Base-by-base conservation (phyloP, 2,329 filamentous ascomycete genomes). In the Aspergillus candidus region DNA sequence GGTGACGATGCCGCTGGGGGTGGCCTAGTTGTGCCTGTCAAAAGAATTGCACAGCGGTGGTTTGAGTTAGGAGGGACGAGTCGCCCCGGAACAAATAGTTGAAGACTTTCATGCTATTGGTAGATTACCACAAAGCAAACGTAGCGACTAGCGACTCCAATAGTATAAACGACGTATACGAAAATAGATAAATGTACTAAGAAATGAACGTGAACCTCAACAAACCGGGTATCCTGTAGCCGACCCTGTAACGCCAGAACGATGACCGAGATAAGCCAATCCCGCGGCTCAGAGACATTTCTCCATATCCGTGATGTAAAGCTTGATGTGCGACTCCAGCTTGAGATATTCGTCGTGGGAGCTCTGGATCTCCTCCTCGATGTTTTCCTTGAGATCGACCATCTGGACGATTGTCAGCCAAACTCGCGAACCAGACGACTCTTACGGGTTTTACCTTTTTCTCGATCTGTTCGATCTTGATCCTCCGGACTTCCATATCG, bases 231-330 rank as follows among this genome's bases (percentile, higher is more conserved):
- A 69, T 70, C 66, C 62, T 62, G 60, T 52, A 59, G 54, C 54
- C 50, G 48, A 59, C 55, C 55, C 50, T 50, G 58, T 44, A 67
- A 68, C 65, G 66, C 62, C 64, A 55, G 46, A 57, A 56, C 48
- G 43, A 55, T 48, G 49, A 41, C 30, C 32, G 32, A 35, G 15
- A 37, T 27, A 55, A 47, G 32, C 44, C 44, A 36, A 49, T 47
- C 44, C 41, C 36, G 43, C 41, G 38, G n/a, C 47, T 65, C 58
- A 72, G 49, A 93, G 80, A 44, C 83, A 84, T 69, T 96, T 90
- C 70, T 97, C 93, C 90, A 98, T 96, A 75, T 98, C 93, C 4
- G 87, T 94, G 61, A 98, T 94, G 73, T 98, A 98, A 50, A 97
- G 75, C 69, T 90, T 91, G 66, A 98, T 94, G 63, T 98, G 93